phyloP scores from a whole-genome alignment of 2,329 filamentous ascomycete genomes.

The Corniculantispora saksenae region DNA sequence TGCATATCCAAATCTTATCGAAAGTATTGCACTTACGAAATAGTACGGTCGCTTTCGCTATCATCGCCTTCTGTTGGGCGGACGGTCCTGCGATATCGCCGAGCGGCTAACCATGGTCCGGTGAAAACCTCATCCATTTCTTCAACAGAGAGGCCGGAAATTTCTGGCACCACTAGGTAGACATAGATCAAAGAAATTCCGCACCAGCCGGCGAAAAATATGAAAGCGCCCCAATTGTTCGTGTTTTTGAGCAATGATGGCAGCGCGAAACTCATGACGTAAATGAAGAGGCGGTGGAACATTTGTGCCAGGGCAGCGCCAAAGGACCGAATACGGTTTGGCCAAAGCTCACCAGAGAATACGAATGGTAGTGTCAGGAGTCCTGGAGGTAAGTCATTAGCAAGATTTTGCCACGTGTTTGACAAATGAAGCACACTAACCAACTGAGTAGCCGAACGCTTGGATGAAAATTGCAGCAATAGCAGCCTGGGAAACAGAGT shows the following conservation, averaged over 20 bases:
- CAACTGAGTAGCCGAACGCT: conserved; percentile 44
- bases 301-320: conserved; percentile 37
- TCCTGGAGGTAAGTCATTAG: conserved; percentile 26
- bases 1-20: no score
- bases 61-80: neutral
- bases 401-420: no score
- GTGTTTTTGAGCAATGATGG: conserved; percentile 34
- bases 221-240: conserved; percentile 41
- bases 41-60: neutral
- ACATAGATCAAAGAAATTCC: conserved; percentile 36
- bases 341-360: conserved; percentile 46
- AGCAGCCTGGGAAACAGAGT: conserved; percentile 37
- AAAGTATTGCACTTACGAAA: neutral
- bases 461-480: conserved; percentile 47
- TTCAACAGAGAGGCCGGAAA: conserved; percentile 35
- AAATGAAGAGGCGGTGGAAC: conserved; percentile 33
- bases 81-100: conserved; percentile 30
- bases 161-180: conserved; percentile 39
- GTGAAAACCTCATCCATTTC: conserved; percentile 35
- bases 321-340: conserved; percentile 46
- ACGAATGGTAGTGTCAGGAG: conserved; percentile 44
- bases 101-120: conserved; percentile 25
- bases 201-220: conserved; percentile 41
- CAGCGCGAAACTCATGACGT: conserved; percentile 32
- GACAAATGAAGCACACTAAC: conserved; percentile 8